Conservation (phyloP, 345 rosid species). For the Bruguiera parviflora region DNA sequence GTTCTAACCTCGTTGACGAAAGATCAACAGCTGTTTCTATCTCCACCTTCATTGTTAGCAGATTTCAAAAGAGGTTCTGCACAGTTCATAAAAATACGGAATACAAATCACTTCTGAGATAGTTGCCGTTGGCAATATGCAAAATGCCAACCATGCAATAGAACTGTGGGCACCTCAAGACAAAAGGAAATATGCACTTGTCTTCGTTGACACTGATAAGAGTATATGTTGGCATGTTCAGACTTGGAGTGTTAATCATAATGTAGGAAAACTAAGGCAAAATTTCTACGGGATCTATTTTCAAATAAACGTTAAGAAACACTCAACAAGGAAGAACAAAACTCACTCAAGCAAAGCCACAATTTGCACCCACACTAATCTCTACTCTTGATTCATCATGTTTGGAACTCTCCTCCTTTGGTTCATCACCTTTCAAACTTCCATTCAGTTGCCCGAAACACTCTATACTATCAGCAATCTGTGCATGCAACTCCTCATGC, state of each 20-base stretch:
- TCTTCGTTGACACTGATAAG: no score
- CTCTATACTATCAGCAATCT: slow-evolving; percentile 42
- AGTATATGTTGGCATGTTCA: no score
- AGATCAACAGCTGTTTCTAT: slow-evolving; percentile 1
- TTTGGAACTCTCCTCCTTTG: slow-evolving; percentile 14
- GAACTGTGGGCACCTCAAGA: background rate
- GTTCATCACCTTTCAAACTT: slow-evolving; percentile 27
- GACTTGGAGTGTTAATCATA: no score
- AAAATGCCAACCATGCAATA: background rate
- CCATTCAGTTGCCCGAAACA: slow-evolving; percentile 36
- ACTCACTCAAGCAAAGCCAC: slow-evolving; percentile 48
- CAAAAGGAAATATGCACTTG: background rate
- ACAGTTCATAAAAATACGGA: slow-evolving; percentile 4
- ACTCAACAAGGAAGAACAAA: background rate
- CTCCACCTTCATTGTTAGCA: slow-evolving; percentile 13
- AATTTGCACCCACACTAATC: slow-evolving; percentile 45
- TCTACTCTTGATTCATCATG: slow-evolving; percentile 40
- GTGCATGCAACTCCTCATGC: slow-evolving; percentile 48
- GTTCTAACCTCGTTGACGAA: slow-evolving; percentile 1
- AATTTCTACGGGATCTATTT: no score
- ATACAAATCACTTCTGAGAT: background rate
- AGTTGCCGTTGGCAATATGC: background rate
- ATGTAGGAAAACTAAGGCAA: no score
- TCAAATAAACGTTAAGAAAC: background rate
- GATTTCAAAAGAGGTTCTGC: slow-evolving; percentile 20